Percentiles rank a stretch among this genome's conserved stretches.
phyloP scores from a whole-genome alignment of 768 basidiomycete genomes.

The Rhizopogon rudus region DNA sequence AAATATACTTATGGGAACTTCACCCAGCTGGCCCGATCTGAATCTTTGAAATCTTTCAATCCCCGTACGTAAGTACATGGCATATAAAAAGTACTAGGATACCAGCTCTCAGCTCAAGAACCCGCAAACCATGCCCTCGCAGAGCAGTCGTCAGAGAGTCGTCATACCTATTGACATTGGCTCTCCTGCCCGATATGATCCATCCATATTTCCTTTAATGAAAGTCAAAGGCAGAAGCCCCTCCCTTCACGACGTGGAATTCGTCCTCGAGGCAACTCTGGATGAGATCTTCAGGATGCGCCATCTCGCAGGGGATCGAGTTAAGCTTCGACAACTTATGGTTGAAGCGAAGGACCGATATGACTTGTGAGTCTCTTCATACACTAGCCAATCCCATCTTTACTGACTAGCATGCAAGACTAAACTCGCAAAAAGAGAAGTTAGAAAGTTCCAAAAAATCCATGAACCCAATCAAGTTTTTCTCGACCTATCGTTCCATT shows the following conservation, averaged over 20 bases:
- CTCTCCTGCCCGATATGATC: not conserved
- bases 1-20: too few relatives aligned
- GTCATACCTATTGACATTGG: conserved; percentile 5
- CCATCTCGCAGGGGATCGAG: not conserved
- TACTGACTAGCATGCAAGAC: too few relatives aligned
- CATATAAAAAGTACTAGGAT: too few relatives aligned
- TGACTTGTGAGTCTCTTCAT: not conserved
- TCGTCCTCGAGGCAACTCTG: conserved; percentile 9
- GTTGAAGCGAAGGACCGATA: not conserved
- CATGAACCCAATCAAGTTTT: not conserved
- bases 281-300: conserved; percentile 6
- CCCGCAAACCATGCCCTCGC: too few relatives aligned
- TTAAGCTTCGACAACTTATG: not conserved
- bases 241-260: not conserved
- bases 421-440: not conserved
- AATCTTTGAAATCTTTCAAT: too few relatives aligned
- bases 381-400: too few relatives aligned
- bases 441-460: conserved; percentile 2
- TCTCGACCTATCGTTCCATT: conserved; percentile 3
- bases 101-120: too few relatives aligned
- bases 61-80: too few relatives aligned
- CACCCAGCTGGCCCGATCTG: too few relatives aligned
- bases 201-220: conserved; percentile 5
- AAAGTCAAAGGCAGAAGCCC: not conserved
- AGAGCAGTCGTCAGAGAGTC: too few relatives aligned